These are phyloP conservation scores for Alternaria conjuncta DNA, from an alignment of 2,329 filamentous ascomycete genomes.

Conservation along the genomic window DNA sequence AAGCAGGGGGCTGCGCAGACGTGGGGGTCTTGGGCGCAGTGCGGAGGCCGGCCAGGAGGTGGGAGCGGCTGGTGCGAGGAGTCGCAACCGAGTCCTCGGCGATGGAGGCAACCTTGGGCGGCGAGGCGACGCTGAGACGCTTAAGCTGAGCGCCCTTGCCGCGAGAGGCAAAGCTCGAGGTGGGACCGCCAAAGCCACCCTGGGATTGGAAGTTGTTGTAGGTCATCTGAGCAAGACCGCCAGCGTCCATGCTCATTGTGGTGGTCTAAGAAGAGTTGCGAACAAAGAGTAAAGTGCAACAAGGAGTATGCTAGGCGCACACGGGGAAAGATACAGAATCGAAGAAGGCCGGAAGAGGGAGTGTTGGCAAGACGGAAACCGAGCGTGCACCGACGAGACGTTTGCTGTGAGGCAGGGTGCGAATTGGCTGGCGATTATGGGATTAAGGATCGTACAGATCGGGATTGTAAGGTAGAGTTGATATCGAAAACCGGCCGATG, in stretches of 20 bases:
- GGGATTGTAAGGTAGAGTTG: constrained; percentile 34
- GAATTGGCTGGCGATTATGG: constrained; percentile 41
- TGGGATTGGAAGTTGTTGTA: constrained; percentile 74
- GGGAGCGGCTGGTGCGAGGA: constrained; percentile 91
- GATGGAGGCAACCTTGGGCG: constrained; percentile 70
- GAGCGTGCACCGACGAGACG: constrained; percentile 23
- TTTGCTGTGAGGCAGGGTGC: constrained; percentile 31
- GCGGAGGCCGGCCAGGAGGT: constrained; percentile 89
- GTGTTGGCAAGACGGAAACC: constrained; percentile 22
- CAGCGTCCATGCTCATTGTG: constrained; percentile 80
- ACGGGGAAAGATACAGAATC: constrained; percentile 42
- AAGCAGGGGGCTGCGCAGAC: constrained; percentile 67
- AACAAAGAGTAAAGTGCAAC: constrained; percentile 41
- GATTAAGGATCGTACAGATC: constrained; percentile 51
- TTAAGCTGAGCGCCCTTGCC: constrained; percentile 87
- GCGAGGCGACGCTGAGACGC: constrained; percentile 79
- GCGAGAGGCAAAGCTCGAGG: constrained; percentile 83
- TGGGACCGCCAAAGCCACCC: constrained; percentile 73
- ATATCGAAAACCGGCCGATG: constrained; percentile 47
- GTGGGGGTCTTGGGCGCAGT: constrained; percentile 89
- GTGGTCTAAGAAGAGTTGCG: constrained; percentile 31
- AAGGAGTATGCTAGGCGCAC: constrained; percentile 35
- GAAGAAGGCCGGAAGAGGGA: constrained; percentile 37
- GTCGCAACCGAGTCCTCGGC: constrained; percentile 71
- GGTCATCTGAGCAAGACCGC: constrained; percentile 99